Evolutionary conservation across 345 rosid species (phyloP).

Genomic region (Syzygium aromaticum): DNA sequence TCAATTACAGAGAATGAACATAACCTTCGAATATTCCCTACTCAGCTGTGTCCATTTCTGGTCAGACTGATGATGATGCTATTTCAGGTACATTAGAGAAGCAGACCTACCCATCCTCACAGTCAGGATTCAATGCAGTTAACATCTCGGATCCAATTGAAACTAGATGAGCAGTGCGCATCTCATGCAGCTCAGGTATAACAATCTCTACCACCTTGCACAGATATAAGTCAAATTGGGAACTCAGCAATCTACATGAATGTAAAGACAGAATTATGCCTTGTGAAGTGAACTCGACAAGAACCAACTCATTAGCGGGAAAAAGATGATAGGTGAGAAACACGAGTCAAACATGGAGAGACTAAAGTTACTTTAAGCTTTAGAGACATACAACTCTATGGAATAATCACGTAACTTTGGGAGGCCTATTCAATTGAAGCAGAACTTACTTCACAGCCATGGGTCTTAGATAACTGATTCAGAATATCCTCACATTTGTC

Average conservation of each 20-base stretch:
- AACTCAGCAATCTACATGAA: not conserved
- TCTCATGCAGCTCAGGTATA: constrained; percentile 76
- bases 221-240: not conserved
- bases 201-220: constrained; percentile 65
- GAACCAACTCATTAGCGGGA: not conserved
- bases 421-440: not conserved
- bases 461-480: constrained; percentile 40
- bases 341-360: not conserved
- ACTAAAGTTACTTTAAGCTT: not conserved
- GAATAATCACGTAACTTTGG: not conserved
- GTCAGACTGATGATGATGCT: not conserved
- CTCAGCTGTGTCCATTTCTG: not conserved
- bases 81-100: not conserved
- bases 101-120: constrained; percentile 57
- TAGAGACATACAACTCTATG: not conserved
- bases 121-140: constrained; percentile 38
- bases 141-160: constrained; percentile 56
- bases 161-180: constrained; percentile 71
- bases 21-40: not conserved
- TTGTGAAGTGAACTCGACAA: not conserved
- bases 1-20: not conserved
- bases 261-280: not conserved
- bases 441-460: constrained; percentile 67
- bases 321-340: not conserved
- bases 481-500: constrained; percentile 70